Percentiles rank a stretch among this genome's conserved stretches.
These are phyloP conservation scores for Irpex sp. DNA, from an alignment of 1,284 basidiomycete species.

Conservation along the genomic window DNA sequence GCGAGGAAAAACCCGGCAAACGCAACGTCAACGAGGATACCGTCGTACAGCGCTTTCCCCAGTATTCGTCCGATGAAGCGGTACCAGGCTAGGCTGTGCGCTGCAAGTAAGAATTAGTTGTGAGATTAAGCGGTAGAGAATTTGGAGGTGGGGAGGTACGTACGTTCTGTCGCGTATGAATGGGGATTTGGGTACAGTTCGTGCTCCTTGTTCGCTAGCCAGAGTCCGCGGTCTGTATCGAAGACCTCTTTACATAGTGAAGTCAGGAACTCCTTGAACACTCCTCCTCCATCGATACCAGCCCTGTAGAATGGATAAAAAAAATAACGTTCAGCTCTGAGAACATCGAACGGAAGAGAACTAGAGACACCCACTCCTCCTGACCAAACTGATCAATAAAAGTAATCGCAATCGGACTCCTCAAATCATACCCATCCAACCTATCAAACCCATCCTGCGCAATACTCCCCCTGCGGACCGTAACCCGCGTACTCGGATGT, in stretches of 20 bases:
- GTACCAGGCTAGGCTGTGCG: conserved; percentile 89
- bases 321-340: neutral
- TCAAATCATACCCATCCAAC: conserved; percentile 76
- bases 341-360: conserved; percentile 4
- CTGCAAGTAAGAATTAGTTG: conserved; percentile 31
- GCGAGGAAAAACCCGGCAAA: conserved; percentile 96
- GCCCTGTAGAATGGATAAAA: conserved; percentile 44
- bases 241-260: conserved; percentile 91
- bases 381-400: conserved; percentile 91
- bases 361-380: conserved; percentile 58
- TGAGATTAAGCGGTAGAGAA: no score
- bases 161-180: conserved; percentile 81
- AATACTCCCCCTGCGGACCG: conserved; percentile 72
- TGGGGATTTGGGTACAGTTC: conserved; percentile 96
- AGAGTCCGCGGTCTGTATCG: conserved; percentile 91
- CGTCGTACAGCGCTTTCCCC: conserved; percentile 96
- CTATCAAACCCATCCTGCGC: conserved; percentile 88
- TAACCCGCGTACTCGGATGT: conserved; percentile 40
- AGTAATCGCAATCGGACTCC: conserved; percentile 78
- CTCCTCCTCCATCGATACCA: conserved; percentile 93
- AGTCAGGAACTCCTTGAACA: conserved; percentile 98
- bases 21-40: conserved; percentile 93
- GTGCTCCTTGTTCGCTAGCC: conserved; percentile 87
- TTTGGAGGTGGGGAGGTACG: conserved; percentile 23
- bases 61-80: conserved; percentile 91